These are phyloP conservation scores for Botrytis hyacinthi DNA, from an alignment of 2,329 filamentous ascomycete species.

Conservation along the genomic window DNA sequence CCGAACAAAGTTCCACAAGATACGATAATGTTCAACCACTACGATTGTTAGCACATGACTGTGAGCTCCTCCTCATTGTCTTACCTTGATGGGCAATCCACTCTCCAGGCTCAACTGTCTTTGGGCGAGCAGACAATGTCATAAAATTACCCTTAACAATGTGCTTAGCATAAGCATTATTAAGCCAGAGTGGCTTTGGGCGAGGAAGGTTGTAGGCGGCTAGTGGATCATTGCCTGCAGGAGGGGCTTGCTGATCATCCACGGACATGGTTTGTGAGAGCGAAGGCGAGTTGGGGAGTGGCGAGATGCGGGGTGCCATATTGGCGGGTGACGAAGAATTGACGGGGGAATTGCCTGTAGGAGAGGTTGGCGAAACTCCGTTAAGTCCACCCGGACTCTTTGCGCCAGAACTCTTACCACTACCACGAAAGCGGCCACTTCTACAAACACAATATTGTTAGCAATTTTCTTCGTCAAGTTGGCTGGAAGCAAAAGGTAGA, in stretches of 20 bases:
- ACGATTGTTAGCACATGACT: constrained; percentile 23
- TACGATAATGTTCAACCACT: constrained; percentile 92
- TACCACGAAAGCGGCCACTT: constrained; percentile 59
- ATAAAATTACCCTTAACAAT: constrained; percentile 98
- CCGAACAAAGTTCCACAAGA: constrained; percentile 84
- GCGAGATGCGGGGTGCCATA: constrained; percentile 58
- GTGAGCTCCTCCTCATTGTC: constrained; percentile 32
- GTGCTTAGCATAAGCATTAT: constrained; percentile 72
- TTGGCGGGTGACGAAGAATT: constrained; percentile 50
- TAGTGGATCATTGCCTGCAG: constrained; percentile 50
- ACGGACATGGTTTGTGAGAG: constrained; percentile 66
- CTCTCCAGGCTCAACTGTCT: constrained; percentile 90
- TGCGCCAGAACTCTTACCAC: constrained; percentile 50
- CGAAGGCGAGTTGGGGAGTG: constrained; percentile 61
- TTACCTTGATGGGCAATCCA: constrained; percentile 95
- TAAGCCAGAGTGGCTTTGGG: constrained; percentile 70
- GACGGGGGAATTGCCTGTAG: constrained; percentile 45
- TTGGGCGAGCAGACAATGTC: constrained; percentile 88
- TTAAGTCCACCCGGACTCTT: constrained; percentile 52
- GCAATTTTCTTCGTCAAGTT: constrained; percentile 13
- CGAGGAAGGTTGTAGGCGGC: constrained; percentile 63
- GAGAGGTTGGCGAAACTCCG: constrained; percentile 49
- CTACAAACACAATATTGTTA: constrained; percentile 40
- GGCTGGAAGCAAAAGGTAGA: background rate
- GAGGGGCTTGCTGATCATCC: constrained; percentile 50